Conservation (phyloP, 257 asterid genomes). For the Fraxinus americana region DNA sequence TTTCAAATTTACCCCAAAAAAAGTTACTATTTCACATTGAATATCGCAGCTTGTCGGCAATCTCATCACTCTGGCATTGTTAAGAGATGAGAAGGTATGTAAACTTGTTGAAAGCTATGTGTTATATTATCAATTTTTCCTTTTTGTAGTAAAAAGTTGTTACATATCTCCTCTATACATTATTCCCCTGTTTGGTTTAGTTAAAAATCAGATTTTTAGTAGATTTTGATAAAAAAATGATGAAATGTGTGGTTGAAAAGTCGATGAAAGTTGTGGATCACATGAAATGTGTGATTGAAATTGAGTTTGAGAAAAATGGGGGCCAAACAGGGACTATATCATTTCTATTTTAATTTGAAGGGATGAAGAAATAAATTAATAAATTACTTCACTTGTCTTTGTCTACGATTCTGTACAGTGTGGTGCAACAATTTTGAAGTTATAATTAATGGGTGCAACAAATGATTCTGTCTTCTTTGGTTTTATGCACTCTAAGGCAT, state of each 20-base stretch:
- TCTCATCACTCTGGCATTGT: constrained; percentile 74
- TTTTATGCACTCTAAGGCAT: not conserved
- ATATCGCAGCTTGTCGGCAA: constrained; percentile 84
- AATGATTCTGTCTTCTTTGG: not conserved
- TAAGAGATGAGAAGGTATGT: constrained; percentile 76
- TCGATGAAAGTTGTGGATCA: too few species aligned
- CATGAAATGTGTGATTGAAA: too few species aligned
- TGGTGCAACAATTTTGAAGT: not conserved
- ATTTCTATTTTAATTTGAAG: not conserved
- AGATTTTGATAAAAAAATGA: too few species aligned
- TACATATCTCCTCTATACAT: not conserved
- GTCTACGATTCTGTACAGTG: not conserved
- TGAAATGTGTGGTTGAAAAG: too few species aligned
- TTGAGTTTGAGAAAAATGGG: too few species aligned
- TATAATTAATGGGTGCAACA: not conserved
- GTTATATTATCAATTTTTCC: not conserved
- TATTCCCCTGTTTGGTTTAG: too few species aligned
- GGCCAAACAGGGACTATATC: not conserved
- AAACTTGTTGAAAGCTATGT: constrained; percentile 13
- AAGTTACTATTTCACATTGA: constrained; percentile 13
- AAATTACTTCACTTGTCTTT: not conserved
- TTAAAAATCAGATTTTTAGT: too few species aligned
- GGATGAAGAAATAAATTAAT: not conserved
- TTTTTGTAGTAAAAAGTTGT: constrained; percentile 1
- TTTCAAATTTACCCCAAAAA: not conserved